Percentiles rank a stretch among this genome's conserved stretches.
Evolutionary conservation across 2,329 filamentous ascomycete genomes (phyloP).

Genomic region (Microcera coccophila): DNA sequence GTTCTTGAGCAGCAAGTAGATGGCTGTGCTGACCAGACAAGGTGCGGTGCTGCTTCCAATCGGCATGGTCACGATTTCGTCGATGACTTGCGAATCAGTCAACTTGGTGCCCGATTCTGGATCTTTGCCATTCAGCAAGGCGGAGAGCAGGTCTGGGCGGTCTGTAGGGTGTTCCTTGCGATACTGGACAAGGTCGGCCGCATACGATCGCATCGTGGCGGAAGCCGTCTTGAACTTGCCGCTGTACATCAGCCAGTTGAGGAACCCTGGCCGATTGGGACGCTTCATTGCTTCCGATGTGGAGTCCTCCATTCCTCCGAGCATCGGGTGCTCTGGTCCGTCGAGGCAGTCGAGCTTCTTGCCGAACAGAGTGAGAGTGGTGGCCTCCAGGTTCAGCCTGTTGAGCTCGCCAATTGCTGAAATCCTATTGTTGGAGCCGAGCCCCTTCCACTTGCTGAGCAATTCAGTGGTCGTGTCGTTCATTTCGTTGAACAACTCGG

Average conservation of each 20-base stretch:
- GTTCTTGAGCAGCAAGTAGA: constrained; percentile 51
- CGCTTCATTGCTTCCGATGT: constrained; percentile 55
- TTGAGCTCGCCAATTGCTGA: constrained; percentile 48
- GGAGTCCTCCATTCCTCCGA: constrained; percentile 52
- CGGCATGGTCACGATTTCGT: constrained; percentile 67
- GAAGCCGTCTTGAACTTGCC: constrained; percentile 53
- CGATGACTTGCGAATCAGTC: constrained; percentile 57
- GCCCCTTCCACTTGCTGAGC: constrained; percentile 45
- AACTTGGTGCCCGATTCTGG: constrained; percentile 57
- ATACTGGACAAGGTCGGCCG: constrained; percentile 52
- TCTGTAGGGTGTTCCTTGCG: constrained; percentile 51
- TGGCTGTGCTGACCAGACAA: constrained; percentile 41
- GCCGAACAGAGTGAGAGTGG: constrained; percentile 48
- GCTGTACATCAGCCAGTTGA: constrained; percentile 52
- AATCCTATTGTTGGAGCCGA: constrained; percentile 38
- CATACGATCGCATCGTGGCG: constrained; percentile 51
- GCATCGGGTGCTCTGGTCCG: constrained; percentile 45
- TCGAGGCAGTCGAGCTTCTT: constrained; percentile 45
- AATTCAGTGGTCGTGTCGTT: constrained; percentile 48
- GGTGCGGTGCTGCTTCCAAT: constrained; percentile 53
- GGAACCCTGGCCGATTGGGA: constrained; percentile 46
- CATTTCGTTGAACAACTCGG: constrained; percentile 44
- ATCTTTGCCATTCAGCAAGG: constrained; percentile 56
- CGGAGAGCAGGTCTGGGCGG: constrained; percentile 58
- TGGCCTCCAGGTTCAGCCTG: constrained; percentile 50